Evolutionary conservation across 2,329 filamentous ascomycete genomes (phyloP), one percentile per base, ranked within the genome.

Genomic region (Aspergillus aculeatinus): DNA sequence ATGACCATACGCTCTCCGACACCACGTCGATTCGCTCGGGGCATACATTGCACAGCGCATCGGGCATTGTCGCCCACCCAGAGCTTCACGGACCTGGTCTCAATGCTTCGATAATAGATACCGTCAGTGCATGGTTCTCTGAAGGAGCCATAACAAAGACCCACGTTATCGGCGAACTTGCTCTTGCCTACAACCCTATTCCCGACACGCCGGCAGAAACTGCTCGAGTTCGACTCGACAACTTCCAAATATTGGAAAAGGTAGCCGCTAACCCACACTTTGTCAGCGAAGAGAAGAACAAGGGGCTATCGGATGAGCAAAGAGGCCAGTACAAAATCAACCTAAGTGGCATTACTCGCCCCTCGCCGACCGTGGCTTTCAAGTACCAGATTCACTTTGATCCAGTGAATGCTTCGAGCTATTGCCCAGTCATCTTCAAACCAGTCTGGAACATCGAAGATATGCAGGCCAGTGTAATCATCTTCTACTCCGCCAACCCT

Each of bases 221-320:
- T 2, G 84, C 93, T 69, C 88, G 81, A 2, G 89, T 98, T 65
- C 88, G 91, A 21, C 85, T 99, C 61, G 91, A 96, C 70, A 95
- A 96, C 72, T 96, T 96, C 72, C 79, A 88, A 10, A 84, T 85
- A n/a, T 83, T 99, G 5, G 95, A 98, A 69, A 92, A 91, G 70
- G 93, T 99, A 59, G 93, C 92, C 0, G 92, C 93, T 1, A 99
- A 99, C 74, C 91, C 92, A 48, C 90, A 92, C 59, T 96, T 98
- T 76, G 87, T 98, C 55, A 86, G 88, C 33, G 89, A 92, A 66
- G 81, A 60, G 10, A 67, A 66, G 27, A 65, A 63, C 55, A 70
- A 67, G 42, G 70, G 68, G 4, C 65, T 65, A 1, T 86, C 89
- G 10, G 77, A 79, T 35, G 77, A 80, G 33, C 87, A 85, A 60